phyloP scores from a whole-genome alignment of 768 basidiomycete genomes.

The Trametes punicea region DNA sequence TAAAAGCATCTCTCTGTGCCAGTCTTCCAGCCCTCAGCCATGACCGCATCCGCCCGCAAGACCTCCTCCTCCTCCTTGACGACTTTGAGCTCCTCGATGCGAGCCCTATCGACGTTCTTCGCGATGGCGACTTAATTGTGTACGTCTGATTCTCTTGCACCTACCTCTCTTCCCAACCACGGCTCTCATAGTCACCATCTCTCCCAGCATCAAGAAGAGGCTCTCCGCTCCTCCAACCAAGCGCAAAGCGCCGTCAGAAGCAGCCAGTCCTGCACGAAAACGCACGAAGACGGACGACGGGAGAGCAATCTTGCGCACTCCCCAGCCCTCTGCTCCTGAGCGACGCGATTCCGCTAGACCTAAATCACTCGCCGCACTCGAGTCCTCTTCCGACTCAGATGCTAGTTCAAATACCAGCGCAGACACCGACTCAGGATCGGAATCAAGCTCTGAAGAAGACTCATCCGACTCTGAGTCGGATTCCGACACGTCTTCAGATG shows the following conservation, averaged over 20 bases:
- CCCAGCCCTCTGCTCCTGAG: neutral
- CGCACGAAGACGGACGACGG: slow-evolving; percentile 10
- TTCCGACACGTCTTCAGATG: slow-evolving; percentile 23
- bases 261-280: slow-evolving; percentile 7
- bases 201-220: slow-evolving; percentile 21
- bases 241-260: slow-evolving; percentile 18
- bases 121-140: slow-evolving; percentile 31
- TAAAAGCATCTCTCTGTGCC: slow-evolving; percentile 27
- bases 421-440: slow-evolving; percentile 13
- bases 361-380: neutral
- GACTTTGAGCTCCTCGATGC: slow-evolving; percentile 31
- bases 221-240: slow-evolving; percentile 3
- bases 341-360: neutral
- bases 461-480: slow-evolving; percentile 26
- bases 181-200: slow-evolving; percentile 20
- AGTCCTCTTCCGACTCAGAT: slow-evolving; percentile 13
- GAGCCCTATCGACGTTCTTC: slow-evolving; percentile 27
- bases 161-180: slow-evolving; percentile 6
- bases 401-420: slow-evolving; percentile 15
- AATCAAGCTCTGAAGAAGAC: slow-evolving; percentile 13
- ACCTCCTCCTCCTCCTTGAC: slow-evolving; percentile 28
- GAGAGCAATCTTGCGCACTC: neutral
- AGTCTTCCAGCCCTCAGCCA: slow-evolving; percentile 20
- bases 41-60: slow-evolving; percentile 1
- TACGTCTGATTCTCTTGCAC: slow-evolving; percentile 12